Evolutionary conservation across 2,329 filamentous ascomycete species (phyloP).

Genomic region (Decorospora gaudefroyi): DNA sequence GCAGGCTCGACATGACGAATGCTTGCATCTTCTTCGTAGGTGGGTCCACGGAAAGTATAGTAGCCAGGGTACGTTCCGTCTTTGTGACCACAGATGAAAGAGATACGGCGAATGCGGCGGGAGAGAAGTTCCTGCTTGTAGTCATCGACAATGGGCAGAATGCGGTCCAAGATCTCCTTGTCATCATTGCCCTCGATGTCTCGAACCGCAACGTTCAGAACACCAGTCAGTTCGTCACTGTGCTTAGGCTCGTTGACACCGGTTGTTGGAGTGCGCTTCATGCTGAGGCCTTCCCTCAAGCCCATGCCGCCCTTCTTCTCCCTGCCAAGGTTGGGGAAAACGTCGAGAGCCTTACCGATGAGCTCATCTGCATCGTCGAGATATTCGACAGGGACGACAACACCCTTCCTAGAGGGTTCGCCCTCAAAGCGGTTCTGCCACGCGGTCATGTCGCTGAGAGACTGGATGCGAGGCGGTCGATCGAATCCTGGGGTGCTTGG

Average conservation of each 20-base stretch:
- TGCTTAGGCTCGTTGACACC: conserved; percentile 52
- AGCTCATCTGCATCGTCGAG: conserved; percentile 92
- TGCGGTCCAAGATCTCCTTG: conserved; percentile 75
- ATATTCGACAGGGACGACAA: conserved; percentile 91
- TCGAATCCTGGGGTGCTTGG: conserved; percentile 70
- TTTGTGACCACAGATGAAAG: conserved; percentile 93
- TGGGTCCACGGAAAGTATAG: conserved; percentile 95
- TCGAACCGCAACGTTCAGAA: conserved; percentile 88
- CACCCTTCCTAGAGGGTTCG: conserved; percentile 86
- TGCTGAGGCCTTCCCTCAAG: conserved; percentile 52
- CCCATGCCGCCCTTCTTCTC: conserved; percentile 59
- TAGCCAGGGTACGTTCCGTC: conserved; percentile 95
- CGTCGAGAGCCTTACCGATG: conserved; percentile 80
- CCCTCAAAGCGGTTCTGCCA: conserved; percentile 69
- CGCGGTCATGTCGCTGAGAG: conserved; percentile 96
- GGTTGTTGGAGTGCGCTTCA: conserved; percentile 66
- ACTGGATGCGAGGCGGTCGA: conserved; percentile 76
- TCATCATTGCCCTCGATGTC: conserved; percentile 86
- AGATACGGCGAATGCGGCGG: conserved; percentile 83
- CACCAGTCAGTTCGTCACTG: conserved; percentile 82
- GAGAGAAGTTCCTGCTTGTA: conserved; percentile 82
- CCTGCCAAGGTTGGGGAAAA: conserved; percentile 65
- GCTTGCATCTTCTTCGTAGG: conserved; percentile 87
- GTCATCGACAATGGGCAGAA: conserved; percentile 74
- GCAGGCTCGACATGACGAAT: conserved; percentile 98